A percentile compares a stretch with the other conserved stretches of the same genome.
Evolutionary conservation across 2,329 filamentous ascomycete genomes (phyloP).

Genomic region (Hypoxylon sp.): DNA sequence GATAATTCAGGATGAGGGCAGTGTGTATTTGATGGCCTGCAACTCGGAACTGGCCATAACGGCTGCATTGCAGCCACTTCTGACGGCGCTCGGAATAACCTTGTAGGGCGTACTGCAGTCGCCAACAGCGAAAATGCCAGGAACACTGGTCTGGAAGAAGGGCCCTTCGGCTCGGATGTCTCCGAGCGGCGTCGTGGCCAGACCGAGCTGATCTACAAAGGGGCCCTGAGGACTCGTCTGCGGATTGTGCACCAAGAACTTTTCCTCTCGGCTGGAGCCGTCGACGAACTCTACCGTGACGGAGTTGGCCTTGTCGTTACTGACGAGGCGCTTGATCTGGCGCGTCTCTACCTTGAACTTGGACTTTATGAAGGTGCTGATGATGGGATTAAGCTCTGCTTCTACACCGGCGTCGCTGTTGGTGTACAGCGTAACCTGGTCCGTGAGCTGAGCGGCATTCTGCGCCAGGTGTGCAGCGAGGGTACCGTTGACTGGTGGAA

Average conservation of each 20-base stretch:
- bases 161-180: slow-evolving; percentile 31
- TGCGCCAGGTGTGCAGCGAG: slow-evolving; percentile 27
- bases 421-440: slow-evolving; percentile 37
- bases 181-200: slow-evolving; percentile 24
- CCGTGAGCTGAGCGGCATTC: slow-evolving; percentile 32
- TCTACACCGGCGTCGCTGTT: slow-evolving; percentile 29
- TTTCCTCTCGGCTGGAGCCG: slow-evolving; percentile 31
- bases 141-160: slow-evolving; percentile 29
- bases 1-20: too few species aligned
- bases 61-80: slow-evolving; percentile 35
- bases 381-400: slow-evolving; percentile 8
- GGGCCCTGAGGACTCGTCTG: slow-evolving; percentile 28
- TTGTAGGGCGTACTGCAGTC: slow-evolving; percentile 38
- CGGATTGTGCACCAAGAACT: slow-evolving; percentile 37
- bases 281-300: slow-evolving; percentile 34
- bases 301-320: background rate
- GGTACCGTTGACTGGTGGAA: slow-evolving; percentile 13
- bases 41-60: slow-evolving; percentile 31
- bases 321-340: slow-evolving; percentile 35
- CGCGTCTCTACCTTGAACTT: slow-evolving; percentile 36
- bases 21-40: slow-evolving; percentile 35
- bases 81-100: slow-evolving; percentile 30
- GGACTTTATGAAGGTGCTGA: background rate
- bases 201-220: slow-evolving; percentile 30
- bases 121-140: slow-evolving; percentile 39